Conservation (phyloP, 495 filamentous ascomycete genomes). For the Talaromyces wortmannii region DNA sequence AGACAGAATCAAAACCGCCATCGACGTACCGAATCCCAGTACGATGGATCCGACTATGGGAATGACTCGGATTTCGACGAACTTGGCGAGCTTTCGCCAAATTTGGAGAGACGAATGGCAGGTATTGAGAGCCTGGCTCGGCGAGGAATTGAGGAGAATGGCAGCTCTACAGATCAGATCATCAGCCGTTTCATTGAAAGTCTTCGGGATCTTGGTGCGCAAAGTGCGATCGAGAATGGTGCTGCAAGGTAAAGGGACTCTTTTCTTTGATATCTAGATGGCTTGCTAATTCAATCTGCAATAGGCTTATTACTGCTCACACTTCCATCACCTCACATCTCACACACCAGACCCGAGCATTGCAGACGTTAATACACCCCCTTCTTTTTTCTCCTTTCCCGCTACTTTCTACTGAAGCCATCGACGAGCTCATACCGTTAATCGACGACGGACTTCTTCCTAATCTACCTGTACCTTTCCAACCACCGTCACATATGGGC, state of each 20-base stretch:
- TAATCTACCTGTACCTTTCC: constrained; percentile 40
- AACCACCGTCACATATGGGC: constrained; percentile 43
- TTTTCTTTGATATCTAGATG: constrained; percentile 1
- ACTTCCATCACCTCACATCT: constrained; percentile 78
- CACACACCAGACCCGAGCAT: constrained; percentile 71
- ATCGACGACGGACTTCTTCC: constrained; percentile 49
- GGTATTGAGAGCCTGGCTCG: constrained; percentile 69
- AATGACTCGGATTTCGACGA: constrained; percentile 68
- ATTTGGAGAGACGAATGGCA: constrained; percentile 68
- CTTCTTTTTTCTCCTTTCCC: constrained; percentile 45
- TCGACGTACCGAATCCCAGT: constrained; percentile 41
- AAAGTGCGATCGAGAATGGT: constrained; percentile 72
- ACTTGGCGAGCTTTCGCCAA: constrained; percentile 60
- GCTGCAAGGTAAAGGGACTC: constrained; percentile 57
- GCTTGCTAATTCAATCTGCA: not conserved
- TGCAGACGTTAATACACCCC: constrained; percentile 74
- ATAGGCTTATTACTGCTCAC: constrained; percentile 81
- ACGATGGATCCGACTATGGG: constrained; percentile 53
- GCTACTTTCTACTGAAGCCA: constrained; percentile 56
- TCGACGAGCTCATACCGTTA: constrained; percentile 60
- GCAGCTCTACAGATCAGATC: constrained; percentile 58
- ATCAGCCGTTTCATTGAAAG: constrained; percentile 66
- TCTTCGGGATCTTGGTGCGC: constrained; percentile 73
- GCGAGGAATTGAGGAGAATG: constrained; percentile 65
- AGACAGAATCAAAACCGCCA: constrained; percentile 25